phyloP scores from a whole-genome alignment of 1,284 basidiomycete genomes.

The Heterobasidion annosum region DNA sequence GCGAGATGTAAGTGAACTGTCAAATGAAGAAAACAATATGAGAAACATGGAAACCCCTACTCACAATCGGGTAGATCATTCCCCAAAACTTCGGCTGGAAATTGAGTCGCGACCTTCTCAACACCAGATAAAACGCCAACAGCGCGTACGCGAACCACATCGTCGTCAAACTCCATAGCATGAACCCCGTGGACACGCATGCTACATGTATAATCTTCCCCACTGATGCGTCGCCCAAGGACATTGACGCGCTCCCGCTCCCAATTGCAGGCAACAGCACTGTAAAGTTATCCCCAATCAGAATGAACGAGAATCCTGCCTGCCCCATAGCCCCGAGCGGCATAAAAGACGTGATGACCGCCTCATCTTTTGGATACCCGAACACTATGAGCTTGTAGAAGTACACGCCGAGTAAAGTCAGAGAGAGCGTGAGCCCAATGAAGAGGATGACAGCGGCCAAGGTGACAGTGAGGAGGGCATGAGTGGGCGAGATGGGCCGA shows the following conservation, averaged over 20 bases:
- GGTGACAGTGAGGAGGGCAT: slow-evolving; percentile 47
- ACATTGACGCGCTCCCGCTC: slow-evolving; percentile 11
- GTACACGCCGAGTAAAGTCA: slow-evolving; percentile 18
- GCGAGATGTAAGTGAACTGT: slow-evolving; percentile 17
- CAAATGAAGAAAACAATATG: slow-evolving; percentile 22
- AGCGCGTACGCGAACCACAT: slow-evolving; percentile 33
- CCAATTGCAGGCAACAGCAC: slow-evolving; percentile 18
- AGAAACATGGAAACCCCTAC: slow-evolving; percentile 21
- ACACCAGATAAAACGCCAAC: slow-evolving; percentile 22
- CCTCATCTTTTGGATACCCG: slow-evolving; percentile 16
- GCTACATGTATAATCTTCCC: slow-evolving; percentile 29
- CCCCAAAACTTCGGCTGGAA: slow-evolving; percentile 41
- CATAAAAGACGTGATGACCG: slow-evolving; percentile 33
- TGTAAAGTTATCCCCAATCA: slow-evolving; percentile 22
- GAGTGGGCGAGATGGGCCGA: slow-evolving; percentile 28
- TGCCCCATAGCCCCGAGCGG: slow-evolving; percentile 40
- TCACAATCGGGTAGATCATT: slow-evolving; percentile 37
- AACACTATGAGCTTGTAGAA: slow-evolving; percentile 11
- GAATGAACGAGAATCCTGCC: slow-evolving; percentile 31
- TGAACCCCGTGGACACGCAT: slow-evolving; percentile 30
- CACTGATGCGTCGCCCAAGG: slow-evolving; percentile 20
- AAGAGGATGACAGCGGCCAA: slow-evolving; percentile 27
- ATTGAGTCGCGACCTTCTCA: slow-evolving; percentile 16
- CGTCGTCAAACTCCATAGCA: slow-evolving; percentile 37
- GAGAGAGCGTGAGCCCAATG: slow-evolving; percentile 28